Conservation (phyloP, 169 alveolate genomes). For the Cryptosporidium canis region DNA sequence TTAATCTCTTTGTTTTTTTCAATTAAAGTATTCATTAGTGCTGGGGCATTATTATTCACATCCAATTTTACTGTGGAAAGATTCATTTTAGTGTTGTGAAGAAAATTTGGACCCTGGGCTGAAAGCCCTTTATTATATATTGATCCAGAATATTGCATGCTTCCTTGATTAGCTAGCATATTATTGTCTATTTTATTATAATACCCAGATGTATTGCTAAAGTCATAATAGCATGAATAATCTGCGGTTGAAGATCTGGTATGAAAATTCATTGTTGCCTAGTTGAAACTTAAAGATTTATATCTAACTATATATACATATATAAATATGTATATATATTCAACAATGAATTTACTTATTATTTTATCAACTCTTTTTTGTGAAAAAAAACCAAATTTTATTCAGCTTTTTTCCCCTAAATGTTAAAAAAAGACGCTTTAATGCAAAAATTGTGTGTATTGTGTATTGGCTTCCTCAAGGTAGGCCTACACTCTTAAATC, state of each 20-base stretch:
- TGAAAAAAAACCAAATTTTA: not conserved
- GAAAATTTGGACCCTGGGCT: slow-evolving; percentile 69
- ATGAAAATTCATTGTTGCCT: slow-evolving; percentile 3
- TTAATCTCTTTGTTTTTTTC: slow-evolving; percentile 54
- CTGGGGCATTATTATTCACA: slow-evolving; percentile 59
- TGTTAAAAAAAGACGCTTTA: not conserved
- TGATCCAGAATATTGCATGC: not conserved
- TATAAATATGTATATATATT: too few relatives aligned
- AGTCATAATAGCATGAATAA: not conserved
- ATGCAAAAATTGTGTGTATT: not conserved
- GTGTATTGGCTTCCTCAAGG: not conserved
- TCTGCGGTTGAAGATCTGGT: slow-evolving; percentile 12
- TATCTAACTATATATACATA: too few relatives aligned
- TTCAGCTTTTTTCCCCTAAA: not conserved
- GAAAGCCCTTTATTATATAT: slow-evolving; percentile 34
- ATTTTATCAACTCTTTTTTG: not conserved
- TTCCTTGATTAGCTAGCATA: not conserved
- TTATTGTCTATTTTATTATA: not conserved
- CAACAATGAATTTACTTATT: not conserved
- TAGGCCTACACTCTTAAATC: not conserved
- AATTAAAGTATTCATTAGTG: slow-evolving; percentile 43
- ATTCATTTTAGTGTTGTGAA: slow-evolving; percentile 51
- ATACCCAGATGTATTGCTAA: not conserved
- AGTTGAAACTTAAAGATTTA: too few relatives aligned
- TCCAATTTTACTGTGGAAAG: slow-evolving; percentile 48